Conservation (phyloP, 805 yeast genomes). For the Barnettozyma vustinii region DNA sequence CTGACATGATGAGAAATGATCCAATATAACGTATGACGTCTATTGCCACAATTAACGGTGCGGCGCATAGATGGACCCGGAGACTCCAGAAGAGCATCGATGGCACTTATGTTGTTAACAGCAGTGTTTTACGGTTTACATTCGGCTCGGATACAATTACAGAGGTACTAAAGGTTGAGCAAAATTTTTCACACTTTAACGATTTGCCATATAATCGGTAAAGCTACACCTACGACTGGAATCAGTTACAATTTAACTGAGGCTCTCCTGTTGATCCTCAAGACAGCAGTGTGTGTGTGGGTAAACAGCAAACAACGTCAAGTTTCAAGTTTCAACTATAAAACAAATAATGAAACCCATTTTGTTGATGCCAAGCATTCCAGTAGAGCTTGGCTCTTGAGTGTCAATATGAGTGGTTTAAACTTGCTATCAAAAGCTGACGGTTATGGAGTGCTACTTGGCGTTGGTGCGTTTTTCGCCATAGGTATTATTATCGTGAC, state of each 20-base stretch:
- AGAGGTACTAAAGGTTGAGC: background rate
- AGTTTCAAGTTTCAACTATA: background rate
- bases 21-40: background rate
- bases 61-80: background rate
- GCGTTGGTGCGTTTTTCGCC: slow-evolving; percentile 40
- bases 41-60: background rate
- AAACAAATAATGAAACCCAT: background rate
- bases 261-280: slow-evolving; percentile 2
- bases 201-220: background rate
- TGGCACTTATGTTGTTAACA: background rate
- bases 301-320: background rate
- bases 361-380: background rate
- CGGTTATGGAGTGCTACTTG: slow-evolving; percentile 37
- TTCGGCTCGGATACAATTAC: background rate
- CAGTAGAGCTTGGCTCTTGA: background rate
- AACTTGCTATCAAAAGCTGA: slow-evolving; percentile 26
- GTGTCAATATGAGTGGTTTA: slow-evolving; percentile 25
- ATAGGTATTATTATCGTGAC: slow-evolving; percentile 33
- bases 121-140: background rate
- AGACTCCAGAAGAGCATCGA: background rate
- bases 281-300: background rate
- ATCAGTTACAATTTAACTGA: background rate
- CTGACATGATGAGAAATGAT: background rate
- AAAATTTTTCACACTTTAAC: too few species aligned
- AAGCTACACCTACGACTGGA: background rate